Evolutionary conservation across 495 filamentous ascomycete species (phyloP).

Genomic region (Aspergillus heteromorphus): DNA sequence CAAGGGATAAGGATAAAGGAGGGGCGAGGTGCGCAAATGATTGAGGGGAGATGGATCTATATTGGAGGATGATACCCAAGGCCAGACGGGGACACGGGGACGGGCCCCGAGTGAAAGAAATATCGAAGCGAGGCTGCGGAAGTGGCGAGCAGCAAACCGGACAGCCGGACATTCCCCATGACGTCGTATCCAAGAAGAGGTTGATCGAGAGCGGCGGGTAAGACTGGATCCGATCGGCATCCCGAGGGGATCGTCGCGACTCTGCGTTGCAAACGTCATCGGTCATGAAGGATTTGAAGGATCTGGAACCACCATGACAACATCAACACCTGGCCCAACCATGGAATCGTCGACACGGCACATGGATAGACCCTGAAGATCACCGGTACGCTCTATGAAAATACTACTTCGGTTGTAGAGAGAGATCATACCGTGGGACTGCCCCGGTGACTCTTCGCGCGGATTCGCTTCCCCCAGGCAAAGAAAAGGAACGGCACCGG

Average conservation of each 20-base stretch:
- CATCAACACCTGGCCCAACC: no score
- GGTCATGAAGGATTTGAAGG: no score
- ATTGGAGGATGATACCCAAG: not conserved
- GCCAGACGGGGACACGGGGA: not conserved
- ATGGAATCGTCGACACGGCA: no score
- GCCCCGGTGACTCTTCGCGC: not conserved
- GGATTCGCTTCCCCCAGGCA: not conserved
- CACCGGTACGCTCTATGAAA: no score
- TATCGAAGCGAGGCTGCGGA: not conserved
- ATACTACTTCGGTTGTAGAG: no score
- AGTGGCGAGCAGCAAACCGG: not conserved
- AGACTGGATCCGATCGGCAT: constrained; percentile 2
- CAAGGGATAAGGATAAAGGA: not conserved
- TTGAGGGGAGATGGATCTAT: no score
- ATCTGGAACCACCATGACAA: no score
- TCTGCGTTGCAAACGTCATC: no score
- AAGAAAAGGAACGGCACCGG: constrained; percentile 3
- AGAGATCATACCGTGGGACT: not conserved
- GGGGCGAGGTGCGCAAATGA: no score
- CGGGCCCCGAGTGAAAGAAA: not conserved
- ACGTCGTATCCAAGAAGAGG: not conserved
- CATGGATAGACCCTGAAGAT: no score
- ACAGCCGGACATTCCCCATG: not conserved
- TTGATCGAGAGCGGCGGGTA: not conserved
- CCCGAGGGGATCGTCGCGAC: not conserved